Evolutionary conservation across 306 rosid species (phyloP).

Genomic region (Quercus suber): DNA sequence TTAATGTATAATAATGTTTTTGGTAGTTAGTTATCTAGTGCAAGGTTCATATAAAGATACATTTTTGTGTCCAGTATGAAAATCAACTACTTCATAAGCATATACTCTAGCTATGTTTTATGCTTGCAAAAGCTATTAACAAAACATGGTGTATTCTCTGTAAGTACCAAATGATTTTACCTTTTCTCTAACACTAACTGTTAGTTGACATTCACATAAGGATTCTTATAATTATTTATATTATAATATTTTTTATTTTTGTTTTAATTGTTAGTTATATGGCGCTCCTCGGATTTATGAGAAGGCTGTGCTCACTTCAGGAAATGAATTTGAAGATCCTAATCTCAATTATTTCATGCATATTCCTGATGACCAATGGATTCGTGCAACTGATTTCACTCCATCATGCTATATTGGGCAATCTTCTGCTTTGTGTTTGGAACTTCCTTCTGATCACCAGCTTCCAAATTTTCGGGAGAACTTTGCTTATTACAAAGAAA

Average conservation of each 20-base stretch:
- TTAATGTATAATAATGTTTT: not conserved
- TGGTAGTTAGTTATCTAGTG: not conserved
- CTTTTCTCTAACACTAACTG: not conserved
- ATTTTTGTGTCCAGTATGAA: not conserved
- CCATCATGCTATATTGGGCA: slow-evolving; percentile 51
- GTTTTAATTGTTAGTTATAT: slow-evolving; percentile 37
- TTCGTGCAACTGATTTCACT: slow-evolving; percentile 73
- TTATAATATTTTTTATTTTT: not conserved
- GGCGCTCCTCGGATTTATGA: slow-evolving; percentile 76
- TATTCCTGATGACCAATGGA: slow-evolving; percentile 57
- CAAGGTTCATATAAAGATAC: not conserved
- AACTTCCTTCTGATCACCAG: slow-evolving; percentile 44
- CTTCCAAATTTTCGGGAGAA: slow-evolving; percentile 60
- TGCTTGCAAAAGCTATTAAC: not conserved
- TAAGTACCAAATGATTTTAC: not conserved
- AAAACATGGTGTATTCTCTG: not conserved
- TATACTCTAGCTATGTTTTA: not conserved
- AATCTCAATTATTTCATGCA: slow-evolving; percentile 28
- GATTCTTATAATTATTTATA: not conserved
- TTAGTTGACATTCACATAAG: not conserved
- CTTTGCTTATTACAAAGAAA: slow-evolving; percentile 54
- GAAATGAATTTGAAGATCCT: slow-evolving; percentile 31
- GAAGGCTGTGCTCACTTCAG: slow-evolving; percentile 21
- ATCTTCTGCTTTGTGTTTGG: slow-evolving; percentile 64
- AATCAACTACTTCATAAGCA: not conserved